A percentile compares a stretch with the other conserved stretches of the same genome.
Conservation (phyloP, 202 grass and related monocot genomes). For the Thinopyrum obtusiflorum region DNA sequence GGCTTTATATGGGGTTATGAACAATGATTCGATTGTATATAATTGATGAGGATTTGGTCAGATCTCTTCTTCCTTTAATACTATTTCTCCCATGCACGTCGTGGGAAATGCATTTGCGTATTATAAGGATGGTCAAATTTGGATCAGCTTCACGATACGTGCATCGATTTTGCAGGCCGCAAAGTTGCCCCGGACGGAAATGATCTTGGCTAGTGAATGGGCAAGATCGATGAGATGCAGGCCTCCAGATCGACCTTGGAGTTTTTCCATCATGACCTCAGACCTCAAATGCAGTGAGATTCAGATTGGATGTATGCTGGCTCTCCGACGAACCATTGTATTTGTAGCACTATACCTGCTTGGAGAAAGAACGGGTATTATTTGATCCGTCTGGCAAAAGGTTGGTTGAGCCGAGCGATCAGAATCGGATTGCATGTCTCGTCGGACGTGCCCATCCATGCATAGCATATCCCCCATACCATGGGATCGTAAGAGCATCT, state of each 20-base stretch:
- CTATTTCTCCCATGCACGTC: constrained; percentile 1
- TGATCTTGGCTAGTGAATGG: neutral
- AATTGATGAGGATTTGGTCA: neutral
- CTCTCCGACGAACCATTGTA: neutral
- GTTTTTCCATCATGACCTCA: neutral
- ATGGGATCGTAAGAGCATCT: neutral
- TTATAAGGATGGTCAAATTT: neutral
- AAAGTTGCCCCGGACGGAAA: neutral
- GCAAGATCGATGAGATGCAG: neutral
- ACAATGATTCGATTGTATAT: constrained; percentile 9
- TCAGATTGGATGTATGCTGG: neutral
- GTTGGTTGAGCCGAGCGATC: neutral
- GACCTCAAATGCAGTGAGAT: neutral
- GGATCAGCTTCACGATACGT: neutral
- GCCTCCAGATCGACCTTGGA: neutral
- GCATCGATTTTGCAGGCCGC: neutral
- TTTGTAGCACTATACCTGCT: neutral
- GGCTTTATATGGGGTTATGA: neutral
- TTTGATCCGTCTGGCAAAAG: neutral
- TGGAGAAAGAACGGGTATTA: neutral
- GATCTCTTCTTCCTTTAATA: neutral
- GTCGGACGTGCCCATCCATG: neutral
- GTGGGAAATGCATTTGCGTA: neutral
- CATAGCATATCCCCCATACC: neutral
- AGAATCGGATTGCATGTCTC: neutral